These are phyloP conservation scores for Dactylonectria macrodidyma DNA, from an alignment of 2,329 filamentous ascomycete species.

Conservation along the genomic window DNA sequence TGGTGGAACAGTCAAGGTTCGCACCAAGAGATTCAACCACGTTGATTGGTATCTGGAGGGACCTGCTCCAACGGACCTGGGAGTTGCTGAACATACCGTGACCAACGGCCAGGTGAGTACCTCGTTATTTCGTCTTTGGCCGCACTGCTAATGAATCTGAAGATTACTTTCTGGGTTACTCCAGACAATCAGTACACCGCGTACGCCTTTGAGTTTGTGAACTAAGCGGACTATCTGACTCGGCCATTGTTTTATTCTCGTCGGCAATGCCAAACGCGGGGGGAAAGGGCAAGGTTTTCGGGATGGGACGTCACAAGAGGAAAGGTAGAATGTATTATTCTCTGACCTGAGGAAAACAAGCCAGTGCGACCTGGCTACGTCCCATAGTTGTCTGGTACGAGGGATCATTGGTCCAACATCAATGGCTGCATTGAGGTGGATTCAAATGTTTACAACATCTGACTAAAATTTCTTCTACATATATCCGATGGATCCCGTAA, in stretches of 20 bases:
- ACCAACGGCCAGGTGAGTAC: not conserved
- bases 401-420: too few relatives aligned
- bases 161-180: constrained; percentile 12
- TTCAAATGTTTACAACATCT: too few relatives aligned
- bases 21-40: constrained; percentile 12
- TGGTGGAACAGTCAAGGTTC: constrained; percentile 3
- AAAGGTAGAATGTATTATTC: too few relatives aligned
- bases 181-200: constrained; percentile 10
- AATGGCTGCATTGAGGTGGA: too few relatives aligned
- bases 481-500: too few relatives aligned
- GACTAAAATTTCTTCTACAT: too few relatives aligned
- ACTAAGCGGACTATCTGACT: not conserved
- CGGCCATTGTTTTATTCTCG: not conserved
- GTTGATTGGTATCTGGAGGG: not conserved
- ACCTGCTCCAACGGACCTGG: constrained; percentile 7
- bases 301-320: too few relatives aligned
- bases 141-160: not conserved
- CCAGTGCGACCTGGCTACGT: too few relatives aligned
- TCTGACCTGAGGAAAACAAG: too few relatives aligned
- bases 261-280: not conserved
- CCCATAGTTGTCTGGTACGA: too few relatives aligned
- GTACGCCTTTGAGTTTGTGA: constrained; percentile 12
- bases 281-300: not conserved
- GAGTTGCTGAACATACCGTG: constrained; percentile 1
- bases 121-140: not conserved